These are phyloP conservation scores for Gomphus bonarii DNA, from an alignment of 1,284 basidiomycete species.

Conservation along the genomic window DNA sequence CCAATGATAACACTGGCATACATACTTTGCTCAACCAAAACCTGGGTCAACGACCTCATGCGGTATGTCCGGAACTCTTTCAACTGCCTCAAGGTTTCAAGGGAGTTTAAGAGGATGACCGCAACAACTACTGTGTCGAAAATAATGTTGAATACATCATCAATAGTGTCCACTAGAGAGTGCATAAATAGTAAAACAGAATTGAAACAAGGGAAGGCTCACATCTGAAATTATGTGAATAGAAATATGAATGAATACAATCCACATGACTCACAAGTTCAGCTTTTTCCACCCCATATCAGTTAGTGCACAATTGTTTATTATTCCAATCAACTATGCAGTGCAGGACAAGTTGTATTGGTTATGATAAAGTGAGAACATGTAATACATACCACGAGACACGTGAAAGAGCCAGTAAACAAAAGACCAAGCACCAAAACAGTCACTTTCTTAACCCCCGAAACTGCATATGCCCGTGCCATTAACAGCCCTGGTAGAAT, in stretches of 20 bases:
- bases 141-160: background rate
- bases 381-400: background rate
- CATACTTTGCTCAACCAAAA: background rate
- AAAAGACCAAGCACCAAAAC: background rate
- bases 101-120: background rate
- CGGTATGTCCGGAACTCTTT: too few relatives aligned
- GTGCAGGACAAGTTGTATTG: background rate
- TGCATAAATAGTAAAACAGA: background rate
- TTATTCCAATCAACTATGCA: background rate
- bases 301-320: background rate
- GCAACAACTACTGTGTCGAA: background rate
- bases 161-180: background rate
- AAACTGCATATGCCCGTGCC: background rate
- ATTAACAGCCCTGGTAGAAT: background rate
- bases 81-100: too few relatives aligned
- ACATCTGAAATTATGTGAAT: background rate
- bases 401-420: background rate
- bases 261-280: background rate
- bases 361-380: background rate
- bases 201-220: background rate
- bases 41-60: background rate
- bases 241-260: background rate
- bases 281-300: background rate
- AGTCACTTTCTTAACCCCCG: background rate
- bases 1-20: too few relatives aligned